These are phyloP conservation scores for Ananas comosus DNA, from an alignment of 176 grass and related monocot species.

Conservation along the genomic window DNA sequence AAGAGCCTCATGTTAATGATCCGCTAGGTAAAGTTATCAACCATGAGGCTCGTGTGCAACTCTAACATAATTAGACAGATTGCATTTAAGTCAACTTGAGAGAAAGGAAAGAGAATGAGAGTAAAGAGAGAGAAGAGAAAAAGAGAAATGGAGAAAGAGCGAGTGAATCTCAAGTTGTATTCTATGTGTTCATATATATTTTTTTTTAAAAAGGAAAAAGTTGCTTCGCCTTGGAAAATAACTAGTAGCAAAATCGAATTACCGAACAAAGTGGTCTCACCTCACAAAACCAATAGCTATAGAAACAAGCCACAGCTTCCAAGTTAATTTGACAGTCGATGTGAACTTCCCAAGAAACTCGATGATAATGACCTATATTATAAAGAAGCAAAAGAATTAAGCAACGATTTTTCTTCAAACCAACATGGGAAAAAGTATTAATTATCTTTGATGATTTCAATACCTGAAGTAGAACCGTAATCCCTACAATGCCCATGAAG, in stretches of 20 bases:
- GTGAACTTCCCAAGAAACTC: conserved; percentile 94
- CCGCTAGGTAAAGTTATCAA: background rate
- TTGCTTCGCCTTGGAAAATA: background rate
- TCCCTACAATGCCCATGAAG: conserved; percentile 49
- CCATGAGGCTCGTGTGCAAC: background rate
- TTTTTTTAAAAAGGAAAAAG: too few species aligned
- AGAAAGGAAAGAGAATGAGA: too few species aligned
- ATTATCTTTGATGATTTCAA: background rate
- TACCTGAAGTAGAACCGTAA: conserved; percentile 87
- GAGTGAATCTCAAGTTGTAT: too few species aligned
- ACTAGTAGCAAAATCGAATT: conserved; percentile 12
- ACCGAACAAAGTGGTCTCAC: conserved; percentile 22
- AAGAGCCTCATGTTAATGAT: background rate
- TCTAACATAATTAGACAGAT: background rate
- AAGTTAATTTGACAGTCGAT: conserved; percentile 55
- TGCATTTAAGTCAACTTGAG: background rate
- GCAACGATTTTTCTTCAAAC: conserved; percentile 2
- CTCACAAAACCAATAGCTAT: conserved; percentile 50
- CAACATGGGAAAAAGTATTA: background rate
- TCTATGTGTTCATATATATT: too few species aligned
- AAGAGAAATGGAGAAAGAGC: too few species aligned
- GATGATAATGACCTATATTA: conserved; percentile 55
- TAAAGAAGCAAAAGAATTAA: conserved; percentile 11
- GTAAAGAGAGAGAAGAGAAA: too few species aligned
- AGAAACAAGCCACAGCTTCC: conserved; percentile 83